Evolutionary conservation across 768 basidiomycete species (phyloP).

Genomic region (Pleurotus ostreatus): DNA sequence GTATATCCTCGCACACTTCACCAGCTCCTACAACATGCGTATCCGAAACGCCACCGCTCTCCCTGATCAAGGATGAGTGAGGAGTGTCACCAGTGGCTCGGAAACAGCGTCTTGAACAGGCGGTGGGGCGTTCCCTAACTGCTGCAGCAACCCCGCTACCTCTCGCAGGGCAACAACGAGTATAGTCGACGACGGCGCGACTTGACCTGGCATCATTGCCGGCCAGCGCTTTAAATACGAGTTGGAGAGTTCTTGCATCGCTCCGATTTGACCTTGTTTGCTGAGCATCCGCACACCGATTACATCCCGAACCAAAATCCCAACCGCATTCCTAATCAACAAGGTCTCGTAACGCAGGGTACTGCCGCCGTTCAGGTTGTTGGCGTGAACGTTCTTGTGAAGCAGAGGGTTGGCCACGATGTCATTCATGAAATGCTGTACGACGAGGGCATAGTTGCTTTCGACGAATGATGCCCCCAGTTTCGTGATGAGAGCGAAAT

Average conservation of each 20-base stretch:
- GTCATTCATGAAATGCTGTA: constrained; percentile 75
- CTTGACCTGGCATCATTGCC: constrained; percentile 84
- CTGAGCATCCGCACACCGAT: constrained; percentile 86
- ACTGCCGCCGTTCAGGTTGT: constrained; percentile 30
- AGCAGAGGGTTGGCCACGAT: constrained; percentile 52
- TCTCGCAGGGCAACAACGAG: constrained; percentile 77
- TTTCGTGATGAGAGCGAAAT: constrained; percentile 68
- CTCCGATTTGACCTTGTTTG: constrained; percentile 90
- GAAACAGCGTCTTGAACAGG: constrained; percentile 86
- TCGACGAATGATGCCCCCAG: constrained; percentile 82
- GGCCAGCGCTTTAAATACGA: constrained; percentile 90
- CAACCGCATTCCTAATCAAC: constrained; percentile 67
- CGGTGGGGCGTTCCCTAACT: constrained; percentile 88
- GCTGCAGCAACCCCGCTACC: constrained; percentile 79
- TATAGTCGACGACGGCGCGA: constrained; percentile 60
- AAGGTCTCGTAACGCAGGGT: constrained; percentile 70
- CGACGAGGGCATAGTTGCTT: constrained; percentile 73
- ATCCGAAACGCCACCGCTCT: constrained; percentile 37
- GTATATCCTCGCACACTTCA: constrained; percentile 81
- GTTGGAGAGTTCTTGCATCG: constrained; percentile 81
- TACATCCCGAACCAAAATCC: constrained; percentile 77
- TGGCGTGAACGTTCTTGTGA: not conserved
- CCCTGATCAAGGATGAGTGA: constrained; percentile 72
- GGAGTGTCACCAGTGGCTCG: constrained; percentile 80
- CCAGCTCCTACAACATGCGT: constrained; percentile 58